These are phyloP conservation scores for Ballota nigra DNA, from an alignment of 257 asterid species.

Conservation along the genomic window DNA sequence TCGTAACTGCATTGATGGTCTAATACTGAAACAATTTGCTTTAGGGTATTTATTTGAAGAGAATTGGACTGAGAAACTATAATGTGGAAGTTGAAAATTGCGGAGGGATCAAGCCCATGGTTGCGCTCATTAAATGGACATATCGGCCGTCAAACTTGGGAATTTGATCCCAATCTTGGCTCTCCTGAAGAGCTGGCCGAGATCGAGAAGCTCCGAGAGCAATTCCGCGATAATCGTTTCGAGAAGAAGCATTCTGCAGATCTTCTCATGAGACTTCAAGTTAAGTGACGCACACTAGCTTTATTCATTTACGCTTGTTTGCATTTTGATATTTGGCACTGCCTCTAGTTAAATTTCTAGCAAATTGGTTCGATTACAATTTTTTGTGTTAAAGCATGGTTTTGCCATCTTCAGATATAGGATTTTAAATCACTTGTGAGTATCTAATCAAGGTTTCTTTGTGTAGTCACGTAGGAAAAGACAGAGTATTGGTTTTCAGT, in stretches of 20 bases:
- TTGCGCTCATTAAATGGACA: slow-evolving; percentile 69
- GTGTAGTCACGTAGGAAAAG: not conserved
- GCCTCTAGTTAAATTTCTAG: not conserved
- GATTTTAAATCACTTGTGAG: not conserved
- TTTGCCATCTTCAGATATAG: not conserved
- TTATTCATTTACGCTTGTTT: too few species aligned
- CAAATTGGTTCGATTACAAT: not conserved
- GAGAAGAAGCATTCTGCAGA: slow-evolving; percentile 82
- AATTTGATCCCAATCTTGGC: slow-evolving; percentile 60
- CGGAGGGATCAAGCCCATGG: slow-evolving; percentile 90
- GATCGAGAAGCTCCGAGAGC: slow-evolving; percentile 64
- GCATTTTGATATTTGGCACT: not conserved
- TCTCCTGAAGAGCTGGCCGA: slow-evolving; percentile 74
- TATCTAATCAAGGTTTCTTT: not conserved
- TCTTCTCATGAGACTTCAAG: slow-evolving; percentile 91
- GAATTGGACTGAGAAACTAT: not conserved
- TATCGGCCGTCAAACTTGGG: slow-evolving; percentile 86
- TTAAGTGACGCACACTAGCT: slow-evolving; percentile 18
- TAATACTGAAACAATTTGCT: not conserved
- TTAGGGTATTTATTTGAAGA: too few species aligned
- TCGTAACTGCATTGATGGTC: not conserved
- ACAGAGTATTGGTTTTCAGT: not conserved
- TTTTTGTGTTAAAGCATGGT: not conserved
- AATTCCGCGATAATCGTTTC: slow-evolving; percentile 56
- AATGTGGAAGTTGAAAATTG: slow-evolving; percentile 94